phyloP scores from a whole-genome alignment of 805 yeast genomes.

The Barnettozyma salicaria region DNA sequence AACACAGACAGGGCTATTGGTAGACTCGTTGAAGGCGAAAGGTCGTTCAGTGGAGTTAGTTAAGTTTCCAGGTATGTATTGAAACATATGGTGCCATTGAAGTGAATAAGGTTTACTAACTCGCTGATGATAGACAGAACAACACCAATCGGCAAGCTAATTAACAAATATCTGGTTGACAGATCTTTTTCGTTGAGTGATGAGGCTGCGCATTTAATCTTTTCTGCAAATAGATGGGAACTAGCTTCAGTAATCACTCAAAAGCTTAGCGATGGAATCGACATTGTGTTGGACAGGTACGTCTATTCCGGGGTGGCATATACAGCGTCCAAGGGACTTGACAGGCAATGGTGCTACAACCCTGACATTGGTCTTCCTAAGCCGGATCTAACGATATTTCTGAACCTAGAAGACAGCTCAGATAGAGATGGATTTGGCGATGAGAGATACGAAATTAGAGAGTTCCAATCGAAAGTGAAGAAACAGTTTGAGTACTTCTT shows the following conservation, averaged over 20 bases:
- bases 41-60: conserved; percentile 41
- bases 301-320: conserved; percentile 92
- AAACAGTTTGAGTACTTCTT: conserved; percentile 47
- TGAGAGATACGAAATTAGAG: conserved; percentile 79
- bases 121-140: too few species aligned
- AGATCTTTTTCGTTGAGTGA: conserved; percentile 50
- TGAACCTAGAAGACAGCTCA: conserved; percentile 47
- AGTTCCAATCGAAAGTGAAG: conserved; percentile 72
- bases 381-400: conserved; percentile 80
- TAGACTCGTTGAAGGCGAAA: conserved; percentile 24
- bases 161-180: conserved; percentile 63
- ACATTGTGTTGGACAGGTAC: conserved; percentile 77
- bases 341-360: conserved; percentile 66
- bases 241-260: conserved; percentile 40
- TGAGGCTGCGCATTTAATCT: conserved; percentile 78
- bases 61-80: conserved; percentile 60
- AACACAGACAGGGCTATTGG: conserved; percentile 57
- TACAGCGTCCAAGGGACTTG: conserved; percentile 76
- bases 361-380: conserved; percentile 82
- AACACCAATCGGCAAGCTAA: conserved; percentile 74
- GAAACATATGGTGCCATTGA: not conserved
- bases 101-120: not conserved
- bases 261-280: conserved; percentile 44
- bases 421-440: conserved; percentile 82
- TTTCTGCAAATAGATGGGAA: conserved; percentile 97